Evolutionary conservation across 352 stramenopile species (phyloP), one percentile per base, ranked within the genome.

Genomic region (Phytophthora macrochlamydospora): DNA sequence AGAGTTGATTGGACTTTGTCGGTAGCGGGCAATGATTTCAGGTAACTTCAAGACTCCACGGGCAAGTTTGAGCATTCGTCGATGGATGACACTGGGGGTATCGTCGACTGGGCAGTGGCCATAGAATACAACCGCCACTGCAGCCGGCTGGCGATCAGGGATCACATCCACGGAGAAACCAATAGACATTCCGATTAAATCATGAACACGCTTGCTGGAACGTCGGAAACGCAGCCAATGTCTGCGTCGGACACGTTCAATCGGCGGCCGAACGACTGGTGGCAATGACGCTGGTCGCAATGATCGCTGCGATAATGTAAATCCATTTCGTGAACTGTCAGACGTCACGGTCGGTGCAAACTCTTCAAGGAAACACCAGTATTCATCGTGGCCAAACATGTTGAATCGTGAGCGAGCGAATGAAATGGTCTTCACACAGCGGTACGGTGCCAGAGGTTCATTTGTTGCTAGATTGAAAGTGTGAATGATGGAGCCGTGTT

Each of bases 311-410:
- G 37, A 62, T 0, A 75, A 18, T 7, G 71, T 73, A 24, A 79
- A 79, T 0, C 56, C 44, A 14, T 64, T 48, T 13, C 35, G 51
- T 11, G 42, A 45, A 24, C 18, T 24, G 18, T 11, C 32, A 11
- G 33, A 44, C 33, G 24, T 12, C 8, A 8, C 7, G 32, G 6
- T 24, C 7, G 32, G 7, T 11, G 56, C 7, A 0, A 79, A 62
- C n/a, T 62, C 38, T 29, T 79, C 71, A 0, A 74, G 31, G 35
- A 67, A 71, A 11, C 68, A 80, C 73, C 73, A 81, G 7, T 54
- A 30, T 30, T 84, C 69, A 43, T 71, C 61, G 1, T 48, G 33
- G 8, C 62, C 67, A 13, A 84, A 69, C 46, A 79, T 8, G 46
- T 54, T 59, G 2, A 74, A 54, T 4, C 66, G 59, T 18, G 65